Evolutionary conservation across 2,329 filamentous ascomycete genomes (phyloP).

Genomic region (Dactylonectria estremocensis): DNA sequence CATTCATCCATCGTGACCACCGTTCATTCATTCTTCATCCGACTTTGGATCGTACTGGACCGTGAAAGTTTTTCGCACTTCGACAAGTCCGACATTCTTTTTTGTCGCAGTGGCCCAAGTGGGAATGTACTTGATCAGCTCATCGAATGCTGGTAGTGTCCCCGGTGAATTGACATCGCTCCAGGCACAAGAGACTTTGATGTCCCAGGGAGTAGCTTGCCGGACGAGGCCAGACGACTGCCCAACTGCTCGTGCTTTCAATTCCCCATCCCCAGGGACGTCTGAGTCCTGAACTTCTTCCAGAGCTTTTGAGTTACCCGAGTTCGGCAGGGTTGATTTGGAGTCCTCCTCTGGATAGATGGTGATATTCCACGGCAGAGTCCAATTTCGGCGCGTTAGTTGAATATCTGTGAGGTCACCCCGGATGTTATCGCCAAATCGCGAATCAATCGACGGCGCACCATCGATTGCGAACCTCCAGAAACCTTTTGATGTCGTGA

Average conservation of each 20-base stretch:
- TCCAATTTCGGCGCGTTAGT: conserved; percentile 88
- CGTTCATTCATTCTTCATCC: not conserved
- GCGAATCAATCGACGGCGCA: conserved; percentile 70
- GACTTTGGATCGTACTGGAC: conserved; percentile 11
- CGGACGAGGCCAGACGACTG: not conserved
- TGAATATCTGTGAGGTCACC: conserved; percentile 77
- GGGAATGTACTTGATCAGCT: conserved; percentile 82
- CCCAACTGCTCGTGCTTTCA: conserved; percentile 31
- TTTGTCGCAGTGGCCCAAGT: conserved; percentile 86
- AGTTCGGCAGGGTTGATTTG: not conserved
- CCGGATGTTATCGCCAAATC: conserved; percentile 75
- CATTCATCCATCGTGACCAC: not conserved
- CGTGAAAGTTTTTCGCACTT: conserved; percentile 77
- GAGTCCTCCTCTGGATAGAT: conserved; percentile 44
- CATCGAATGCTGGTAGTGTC: conserved; percentile 86
- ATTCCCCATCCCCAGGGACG: conserved; percentile 27
- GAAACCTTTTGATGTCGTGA: conserved; percentile 80
- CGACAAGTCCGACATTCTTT: conserved; percentile 82
- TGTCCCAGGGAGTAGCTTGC: conserved; percentile 62
- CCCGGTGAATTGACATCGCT: conserved; percentile 83
- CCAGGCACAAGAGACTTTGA: conserved; percentile 85
- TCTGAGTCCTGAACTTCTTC: not conserved
- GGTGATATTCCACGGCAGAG: conserved; percentile 79
- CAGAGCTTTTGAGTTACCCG: not conserved
- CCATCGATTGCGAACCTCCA: conserved; percentile 75